Base-by-base conservation (phyloP, 208 protist genomes). In the Trypanosoma conorhini region DNA sequence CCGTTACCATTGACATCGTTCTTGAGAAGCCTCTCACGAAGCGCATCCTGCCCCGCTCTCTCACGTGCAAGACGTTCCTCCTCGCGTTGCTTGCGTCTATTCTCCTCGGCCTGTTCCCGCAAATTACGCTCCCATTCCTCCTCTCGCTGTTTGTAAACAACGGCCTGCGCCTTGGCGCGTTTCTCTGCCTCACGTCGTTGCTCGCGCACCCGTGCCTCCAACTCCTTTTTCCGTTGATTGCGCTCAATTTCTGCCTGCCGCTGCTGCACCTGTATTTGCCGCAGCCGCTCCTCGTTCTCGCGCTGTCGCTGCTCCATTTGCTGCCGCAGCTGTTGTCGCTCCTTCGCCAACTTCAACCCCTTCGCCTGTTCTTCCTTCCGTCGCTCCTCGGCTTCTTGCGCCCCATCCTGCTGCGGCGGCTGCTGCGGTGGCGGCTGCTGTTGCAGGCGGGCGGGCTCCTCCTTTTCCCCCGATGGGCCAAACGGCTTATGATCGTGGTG, bases 51-150 rank as follows among this genome's bases (percentile, higher is more conserved):
- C 30, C 73, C 75, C 21, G 62, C 64, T 58, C 66, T 64, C 31
- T 82, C 68, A 17, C 61, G 69, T 7, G 64, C 72, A 56, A 79
- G 26, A 55, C 70, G 42, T 57, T 81, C 73, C 38, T 64, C 74
- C 13, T 71, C 68, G 17, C 72, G 62, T 40, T 76, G 67, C 33
- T 66, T 62, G 17, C 72, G 78, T 30, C 59, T 74, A 24, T 62
- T 28, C 51, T 71, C 77, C 67, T 82, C 83, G 0, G 51, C 81
- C 28, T 87, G 80, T 62, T 80, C 86, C 51, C 75, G 69, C 68
- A 89, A 70, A 57, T 93, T 89, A 26, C 82, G 70, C 35, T 93
- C 86, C 91, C 87, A 96, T 60, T 88, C 76, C 55, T 92, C 86
- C 68, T 96, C 87, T 2, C 84, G 76, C 33, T 76, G 72, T 68